These are phyloP conservation scores for Suhomyces sp. DNA, from an alignment of 805 yeast species.

Conservation along the genomic window DNA sequence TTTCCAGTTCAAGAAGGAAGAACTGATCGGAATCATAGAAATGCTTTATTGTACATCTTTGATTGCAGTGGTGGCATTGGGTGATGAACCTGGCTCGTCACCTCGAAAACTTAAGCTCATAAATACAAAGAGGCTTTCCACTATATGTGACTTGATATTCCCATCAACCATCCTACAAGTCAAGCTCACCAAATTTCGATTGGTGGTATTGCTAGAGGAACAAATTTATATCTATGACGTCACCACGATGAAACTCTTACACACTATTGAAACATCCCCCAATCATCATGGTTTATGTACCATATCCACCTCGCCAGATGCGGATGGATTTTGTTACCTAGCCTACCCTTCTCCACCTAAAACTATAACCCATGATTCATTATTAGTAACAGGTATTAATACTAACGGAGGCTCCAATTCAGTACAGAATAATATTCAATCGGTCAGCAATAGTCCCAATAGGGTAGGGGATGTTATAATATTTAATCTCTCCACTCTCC, in stretches of 20 bases:
- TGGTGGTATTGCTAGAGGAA: slow-evolving; percentile 41
- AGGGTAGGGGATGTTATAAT: slow-evolving; percentile 71
- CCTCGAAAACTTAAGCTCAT: slow-evolving; percentile 82
- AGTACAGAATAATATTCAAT: slow-evolving; percentile 38
- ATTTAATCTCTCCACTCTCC: slow-evolving; percentile 71
- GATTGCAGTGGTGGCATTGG: slow-evolving; percentile 78
- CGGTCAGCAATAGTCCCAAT: slow-evolving; percentile 42
- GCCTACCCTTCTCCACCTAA: slow-evolving; percentile 81
- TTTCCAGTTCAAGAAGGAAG: slow-evolving; percentile 35
- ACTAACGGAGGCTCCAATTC: slow-evolving; percentile 43
- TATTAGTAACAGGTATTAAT: slow-evolving; percentile 40
- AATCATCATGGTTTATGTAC: slow-evolving; percentile 57
- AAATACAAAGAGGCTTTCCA: slow-evolving; percentile 68
- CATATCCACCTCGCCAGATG: slow-evolving; percentile 43
- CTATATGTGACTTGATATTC: slow-evolving; percentile 44
- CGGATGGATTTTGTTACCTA: slow-evolving; percentile 48
- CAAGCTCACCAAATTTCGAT: slow-evolving; percentile 30
- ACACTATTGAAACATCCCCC: slow-evolving; percentile 45
- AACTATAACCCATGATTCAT: slow-evolving; percentile 43
- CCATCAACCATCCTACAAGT: slow-evolving; percentile 43
- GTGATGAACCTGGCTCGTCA: slow-evolving; percentile 65
- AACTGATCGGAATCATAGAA: slow-evolving; percentile 71
- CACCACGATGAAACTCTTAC: slow-evolving; percentile 40
- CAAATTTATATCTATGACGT: slow-evolving; percentile 46
- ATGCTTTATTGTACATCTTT: slow-evolving; percentile 90